Base-by-base conservation (phyloP, 768 basidiomycete genomes). In the Russula dissimulans region DNA sequence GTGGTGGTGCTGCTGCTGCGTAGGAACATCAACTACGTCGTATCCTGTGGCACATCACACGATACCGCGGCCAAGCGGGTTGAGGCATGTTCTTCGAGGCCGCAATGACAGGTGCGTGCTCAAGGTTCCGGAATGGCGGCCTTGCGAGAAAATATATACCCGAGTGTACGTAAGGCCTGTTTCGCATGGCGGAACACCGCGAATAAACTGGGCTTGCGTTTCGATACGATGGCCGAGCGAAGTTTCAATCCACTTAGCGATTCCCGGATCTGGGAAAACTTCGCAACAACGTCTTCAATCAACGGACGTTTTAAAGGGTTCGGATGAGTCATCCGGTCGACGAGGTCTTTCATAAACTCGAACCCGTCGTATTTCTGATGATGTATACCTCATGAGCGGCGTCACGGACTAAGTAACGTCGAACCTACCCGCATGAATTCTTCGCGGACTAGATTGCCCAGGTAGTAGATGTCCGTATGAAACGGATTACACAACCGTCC, bases 291-390 rank as follows among this genome's bases (percentile, higher is more conserved):
- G 48, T 74, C 69, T 26, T 71, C 67, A 63, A 76, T 75, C 0
- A 66, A 70, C 0, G 75, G 76, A 22, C 75, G 71, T 47, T 69
- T 69, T 8, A 60, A 45, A 0, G 74, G 72, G 41, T 76, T 70
- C 0, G 64, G 54, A 56, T 74, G 69, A 1, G 70, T 67, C 76
- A 78, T 77, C 22, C 74, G 72, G 0, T 52, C 50, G 41, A 68
- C 61, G n/a, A 68, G 43, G 32, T 32, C 44, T 11, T 46, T 31
- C 51, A 64, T 55, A 36, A 58, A 64, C 34, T 61, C 54, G n/a
- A 64, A 60, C 2, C 59, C 59, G 8, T 46, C 17, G 34, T 56
- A 54, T 5, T 61, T 57, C 63, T 64, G 42, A 38, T 46, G 1
- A 45, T 29, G 12, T 17, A 12, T 0, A 41, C 10, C 10, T 3